Conservation (phyloP, 768 basidiomycete species). For the Mycena kentingensis region DNA sequence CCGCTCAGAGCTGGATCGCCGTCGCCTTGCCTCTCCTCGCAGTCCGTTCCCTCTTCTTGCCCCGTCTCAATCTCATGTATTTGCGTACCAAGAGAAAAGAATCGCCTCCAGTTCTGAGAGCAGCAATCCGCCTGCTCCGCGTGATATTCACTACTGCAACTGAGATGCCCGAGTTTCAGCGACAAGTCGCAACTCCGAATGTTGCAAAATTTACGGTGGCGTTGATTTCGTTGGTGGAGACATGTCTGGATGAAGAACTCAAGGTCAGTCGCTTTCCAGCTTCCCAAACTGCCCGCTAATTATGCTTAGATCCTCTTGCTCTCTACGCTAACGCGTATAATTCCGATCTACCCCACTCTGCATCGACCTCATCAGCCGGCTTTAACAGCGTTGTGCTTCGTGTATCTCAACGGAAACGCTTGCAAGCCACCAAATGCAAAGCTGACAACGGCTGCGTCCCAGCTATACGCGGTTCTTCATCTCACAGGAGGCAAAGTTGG, state of each 20-base stretch:
- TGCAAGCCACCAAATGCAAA: constrained; percentile 41
- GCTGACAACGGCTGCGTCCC: constrained; percentile 51
- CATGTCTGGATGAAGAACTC: constrained; percentile 49
- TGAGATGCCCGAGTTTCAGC: constrained; percentile 76
- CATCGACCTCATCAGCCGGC: constrained; percentile 56
- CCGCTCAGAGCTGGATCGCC: constrained; percentile 72
- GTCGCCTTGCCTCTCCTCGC: constrained; percentile 64
- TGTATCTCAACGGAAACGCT: constrained; percentile 56
- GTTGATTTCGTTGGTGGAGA: constrained; percentile 58
- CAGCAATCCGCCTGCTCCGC: constrained; percentile 63
- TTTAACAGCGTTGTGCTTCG: constrained; percentile 55
- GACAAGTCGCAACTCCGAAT: constrained; percentile 73
- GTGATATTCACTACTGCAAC: constrained; percentile 61
- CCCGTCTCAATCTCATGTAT: constrained; percentile 27
- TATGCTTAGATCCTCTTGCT: constrained; percentile 43
- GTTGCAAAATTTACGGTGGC: constrained; percentile 69
- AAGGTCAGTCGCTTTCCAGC: constrained; percentile 44
- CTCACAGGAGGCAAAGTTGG: constrained; percentile 80
- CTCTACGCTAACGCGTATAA: constrained; percentile 54
- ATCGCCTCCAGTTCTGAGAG: constrained; percentile 57
- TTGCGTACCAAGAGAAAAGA: constrained; percentile 63
- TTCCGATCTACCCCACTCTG: constrained; percentile 67
- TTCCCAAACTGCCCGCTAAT: constrained; percentile 1
- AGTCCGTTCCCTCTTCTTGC: constrained; percentile 50
- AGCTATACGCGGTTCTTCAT: constrained; percentile 64